Percentiles rank a stretch among this genome's conserved stretches.
Conservation (phyloP, 768 basidiomycete genomes). For the Cystobasidium ongulense region DNA sequence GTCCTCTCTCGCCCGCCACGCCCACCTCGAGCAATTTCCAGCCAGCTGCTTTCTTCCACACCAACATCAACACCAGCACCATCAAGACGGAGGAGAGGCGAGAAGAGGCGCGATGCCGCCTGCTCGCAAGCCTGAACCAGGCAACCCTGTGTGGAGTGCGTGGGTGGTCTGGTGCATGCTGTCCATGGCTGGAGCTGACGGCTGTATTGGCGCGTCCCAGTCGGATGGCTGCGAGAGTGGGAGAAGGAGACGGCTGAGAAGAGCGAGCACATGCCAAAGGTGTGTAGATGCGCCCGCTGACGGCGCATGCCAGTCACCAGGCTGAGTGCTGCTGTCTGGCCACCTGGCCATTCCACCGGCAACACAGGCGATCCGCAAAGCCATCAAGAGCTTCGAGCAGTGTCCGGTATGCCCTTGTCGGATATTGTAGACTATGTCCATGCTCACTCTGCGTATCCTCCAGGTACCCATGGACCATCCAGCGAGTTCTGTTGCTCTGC, state of each 20-base stretch:
- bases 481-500: background rate
- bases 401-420: background rate
- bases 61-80: background rate
- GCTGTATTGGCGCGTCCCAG: background rate
- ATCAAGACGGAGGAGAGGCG: background rate
- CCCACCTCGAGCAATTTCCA: too few species aligned
- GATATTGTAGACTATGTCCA: background rate
- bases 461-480: slow-evolving; percentile 10
- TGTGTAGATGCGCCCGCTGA: background rate
- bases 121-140: slow-evolving; percentile 9
- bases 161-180: background rate
- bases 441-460: background rate
- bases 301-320: background rate
- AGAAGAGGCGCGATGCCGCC: slow-evolving; percentile 1
- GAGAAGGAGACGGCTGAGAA: slow-evolving; percentile 10
- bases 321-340: background rate
- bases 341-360: background rate
- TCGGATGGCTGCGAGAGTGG: slow-evolving; percentile 27
- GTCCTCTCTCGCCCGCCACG: too few species aligned
- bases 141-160: slow-evolving; percentile 25
- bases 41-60: background rate
- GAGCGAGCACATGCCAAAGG: slow-evolving; percentile 13
- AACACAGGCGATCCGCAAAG: background rate
- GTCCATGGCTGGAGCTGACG: background rate
- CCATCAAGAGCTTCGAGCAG: slow-evolving; percentile 18